Evolutionary conservation across 2,329 filamentous ascomycete genomes (phyloP).

Genomic region (Neoscytalidium dimidiatum): DNA sequence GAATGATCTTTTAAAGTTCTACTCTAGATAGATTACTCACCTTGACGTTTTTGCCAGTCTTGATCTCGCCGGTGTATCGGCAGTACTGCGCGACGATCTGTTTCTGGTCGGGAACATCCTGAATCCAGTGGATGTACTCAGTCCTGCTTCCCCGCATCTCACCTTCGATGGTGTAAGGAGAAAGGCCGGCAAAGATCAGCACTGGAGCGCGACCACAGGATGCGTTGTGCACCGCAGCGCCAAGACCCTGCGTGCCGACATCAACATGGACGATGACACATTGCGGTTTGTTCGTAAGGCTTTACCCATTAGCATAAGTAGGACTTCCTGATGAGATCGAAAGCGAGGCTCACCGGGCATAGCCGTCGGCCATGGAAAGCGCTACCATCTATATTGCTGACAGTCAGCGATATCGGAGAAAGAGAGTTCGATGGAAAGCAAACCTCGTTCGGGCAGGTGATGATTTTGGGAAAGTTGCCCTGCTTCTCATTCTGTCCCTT

Average conservation of each 20-base stretch:
- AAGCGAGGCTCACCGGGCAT: constrained; percentile 49
- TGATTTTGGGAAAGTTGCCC: constrained; percentile 65
- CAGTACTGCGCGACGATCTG: constrained; percentile 83
- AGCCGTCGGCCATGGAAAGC: constrained; percentile 81
- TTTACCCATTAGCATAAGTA: background rate
- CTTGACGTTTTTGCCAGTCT: constrained; percentile 81
- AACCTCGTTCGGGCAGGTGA: constrained; percentile 81
- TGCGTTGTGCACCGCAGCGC: constrained; percentile 77
- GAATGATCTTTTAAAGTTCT: background rate
- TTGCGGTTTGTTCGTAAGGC: constrained; percentile 68
- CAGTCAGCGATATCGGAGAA: constrained; percentile 2
- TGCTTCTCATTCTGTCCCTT: constrained; percentile 68
- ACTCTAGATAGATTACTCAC: constrained; percentile 22
- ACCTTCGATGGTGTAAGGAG: constrained; percentile 74
- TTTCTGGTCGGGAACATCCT: constrained; percentile 81
- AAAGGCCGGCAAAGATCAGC: constrained; percentile 75
- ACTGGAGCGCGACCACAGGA: constrained; percentile 73
- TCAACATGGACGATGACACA: constrained; percentile 79
- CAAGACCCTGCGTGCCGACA: constrained; percentile 77
- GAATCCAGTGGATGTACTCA: constrained; percentile 86
- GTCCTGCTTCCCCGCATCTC: constrained; percentile 71
- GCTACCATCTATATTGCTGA: constrained; percentile 68
- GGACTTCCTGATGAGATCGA: background rate
- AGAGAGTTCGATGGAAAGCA: background rate
- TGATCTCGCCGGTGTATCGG: constrained; percentile 79